Evolutionary conservation across 169 alveolate genomes (phyloP).

Genomic region (Perkinsus olseni): DNA sequence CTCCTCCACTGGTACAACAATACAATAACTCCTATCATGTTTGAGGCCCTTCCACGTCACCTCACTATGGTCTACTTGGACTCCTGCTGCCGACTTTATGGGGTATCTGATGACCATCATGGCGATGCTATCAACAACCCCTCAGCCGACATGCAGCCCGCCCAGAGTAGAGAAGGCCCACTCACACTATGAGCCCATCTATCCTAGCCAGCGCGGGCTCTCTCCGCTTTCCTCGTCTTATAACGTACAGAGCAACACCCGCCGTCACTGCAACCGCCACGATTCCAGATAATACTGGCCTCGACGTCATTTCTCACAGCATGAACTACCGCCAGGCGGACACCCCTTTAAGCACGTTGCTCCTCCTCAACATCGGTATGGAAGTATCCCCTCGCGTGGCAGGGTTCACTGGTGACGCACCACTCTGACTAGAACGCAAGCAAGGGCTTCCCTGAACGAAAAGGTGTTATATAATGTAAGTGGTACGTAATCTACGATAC

Average conservation of each 20-base stretch:
- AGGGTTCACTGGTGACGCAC: too few species aligned
- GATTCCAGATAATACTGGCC: neutral
- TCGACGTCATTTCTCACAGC: too few species aligned
- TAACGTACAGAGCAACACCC: neutral
- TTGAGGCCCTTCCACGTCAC: neutral
- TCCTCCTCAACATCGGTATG: too few species aligned
- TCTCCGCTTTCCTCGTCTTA: neutral
- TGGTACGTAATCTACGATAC: neutral
- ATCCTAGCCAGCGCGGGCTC: neutral
- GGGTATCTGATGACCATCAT: neutral
- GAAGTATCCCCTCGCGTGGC: too few species aligned
- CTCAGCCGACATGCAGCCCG: neutral
- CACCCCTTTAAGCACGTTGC: too few species aligned
- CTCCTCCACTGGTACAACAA: neutral
- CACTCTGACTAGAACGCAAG: too few species aligned
- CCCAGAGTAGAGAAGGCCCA: neutral
- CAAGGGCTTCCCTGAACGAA: neutral
- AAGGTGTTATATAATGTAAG: neutral
- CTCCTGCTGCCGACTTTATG: neutral
- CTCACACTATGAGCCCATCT: neutral
- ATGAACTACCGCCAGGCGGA: too few species aligned
- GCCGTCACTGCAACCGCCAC: neutral
- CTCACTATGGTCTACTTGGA: neutral
- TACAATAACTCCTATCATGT: neutral
- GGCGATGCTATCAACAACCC: too few species aligned